A percentile compares a stretch with the other conserved stretches of the same genome.
Conservation (phyloP, 2,329 filamentous ascomycete species). For the Phoma sp. region DNA sequence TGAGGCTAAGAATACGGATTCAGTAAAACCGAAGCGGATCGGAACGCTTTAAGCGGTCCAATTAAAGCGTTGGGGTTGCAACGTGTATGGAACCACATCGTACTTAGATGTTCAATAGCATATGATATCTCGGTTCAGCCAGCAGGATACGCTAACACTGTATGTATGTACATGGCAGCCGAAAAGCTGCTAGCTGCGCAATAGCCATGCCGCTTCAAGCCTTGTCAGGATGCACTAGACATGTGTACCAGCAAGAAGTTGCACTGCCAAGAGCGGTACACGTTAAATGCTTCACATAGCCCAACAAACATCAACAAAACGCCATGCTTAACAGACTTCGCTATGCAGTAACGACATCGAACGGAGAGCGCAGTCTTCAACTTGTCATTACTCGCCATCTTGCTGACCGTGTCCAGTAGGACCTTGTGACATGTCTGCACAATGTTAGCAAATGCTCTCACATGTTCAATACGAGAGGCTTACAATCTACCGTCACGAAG, state of each 20-base stretch:
- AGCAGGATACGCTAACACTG: too few relatives aligned
- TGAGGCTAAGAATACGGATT: neutral
- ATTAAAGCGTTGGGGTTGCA: neutral
- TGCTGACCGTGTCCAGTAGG: constrained; percentile 31
- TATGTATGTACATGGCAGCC: too few relatives aligned
- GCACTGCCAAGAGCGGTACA: too few relatives aligned
- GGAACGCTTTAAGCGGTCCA: constrained; percentile 1
- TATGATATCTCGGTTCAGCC: too few relatives aligned
- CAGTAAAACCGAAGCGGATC: neutral
- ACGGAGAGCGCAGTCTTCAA: neutral
- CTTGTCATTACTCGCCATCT: constrained; percentile 10
- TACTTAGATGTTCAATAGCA: too few relatives aligned
- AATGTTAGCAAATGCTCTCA: constrained; percentile 10
- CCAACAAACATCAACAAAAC: neutral
- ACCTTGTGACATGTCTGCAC: constrained; percentile 33
- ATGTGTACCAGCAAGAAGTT: too few relatives aligned
- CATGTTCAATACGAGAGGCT: constrained; percentile 33
- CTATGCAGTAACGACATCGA: constrained; percentile 2
- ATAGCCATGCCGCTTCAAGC: too few relatives aligned
- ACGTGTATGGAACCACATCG: neutral
- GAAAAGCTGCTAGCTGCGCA: too few relatives aligned
- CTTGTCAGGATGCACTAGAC: too few relatives aligned
- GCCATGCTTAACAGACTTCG: neutral
- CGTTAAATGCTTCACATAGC: too few relatives aligned
- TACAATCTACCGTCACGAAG: constrained; percentile 61